Base-by-base conservation (phyloP, 2,329 filamentous ascomycete genomes). In the Lasiodiplodia sp. region DNA sequence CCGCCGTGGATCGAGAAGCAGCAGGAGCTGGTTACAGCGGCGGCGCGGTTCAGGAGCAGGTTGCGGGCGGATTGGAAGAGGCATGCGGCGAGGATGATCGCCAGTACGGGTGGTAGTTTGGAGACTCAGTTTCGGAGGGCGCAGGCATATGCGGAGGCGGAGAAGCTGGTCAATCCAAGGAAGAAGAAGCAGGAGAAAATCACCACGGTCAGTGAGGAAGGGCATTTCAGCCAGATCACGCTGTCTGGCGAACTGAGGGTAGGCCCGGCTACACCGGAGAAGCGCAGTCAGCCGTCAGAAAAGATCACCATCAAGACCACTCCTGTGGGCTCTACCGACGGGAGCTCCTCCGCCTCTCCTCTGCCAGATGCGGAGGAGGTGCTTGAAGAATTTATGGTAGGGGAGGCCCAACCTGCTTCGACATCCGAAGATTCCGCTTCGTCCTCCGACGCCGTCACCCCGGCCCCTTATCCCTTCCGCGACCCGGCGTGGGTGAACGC, bases 1-100 rank as follows among this genome's bases (percentile, higher is more conserved):
- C 96, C 96, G 0, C 95, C 95, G 0, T 99, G 96, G 96, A 98
- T 99, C 69, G 96, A 99, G 80, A 98, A 97, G 81, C 96, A 99
- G 79, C 95, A 98, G 77, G 94, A 97, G 75, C 83, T 98, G 6
- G 86, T 89, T 12, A 89, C 88, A 70, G 87, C 92, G 0, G 87
- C 90, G 0, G 86, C 84, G 14, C 84, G 85, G 1, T 97, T 99
- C 76, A 87, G 96, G 2, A 81, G 84, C 2, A 84, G 93, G n/a
- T 76, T 98, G 70, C 85, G 94, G 44, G 88, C 86, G 51, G 93
- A 97, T 73, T 98, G 95, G 95, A 90, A 88, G 76, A 86, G 94
- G 44, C 92, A 97, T 79, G 93, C 92, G 5, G 90, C 93, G 1
- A 84, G 92, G 62, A 87, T 90, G 73, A 96, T 98, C 72, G 85